Evolutionary conservation across 139 green algal species (phyloP).

Genomic region (Pleodorina starrii): DNA sequence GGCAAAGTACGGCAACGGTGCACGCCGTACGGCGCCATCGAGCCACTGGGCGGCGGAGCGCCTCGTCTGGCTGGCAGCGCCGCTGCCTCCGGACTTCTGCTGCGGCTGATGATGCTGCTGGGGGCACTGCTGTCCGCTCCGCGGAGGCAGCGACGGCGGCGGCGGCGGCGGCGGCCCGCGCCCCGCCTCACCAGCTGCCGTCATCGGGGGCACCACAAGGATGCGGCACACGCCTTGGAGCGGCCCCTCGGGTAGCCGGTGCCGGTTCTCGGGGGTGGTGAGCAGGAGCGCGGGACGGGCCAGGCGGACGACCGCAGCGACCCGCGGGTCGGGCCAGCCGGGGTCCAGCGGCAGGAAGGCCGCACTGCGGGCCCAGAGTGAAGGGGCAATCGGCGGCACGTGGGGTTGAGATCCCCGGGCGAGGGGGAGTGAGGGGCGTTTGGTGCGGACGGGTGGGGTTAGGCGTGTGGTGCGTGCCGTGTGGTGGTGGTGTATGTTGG

Average conservation of each 20-base stretch:
- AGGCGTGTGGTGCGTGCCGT: too few relatives aligned
- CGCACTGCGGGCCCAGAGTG: conserved; percentile 28
- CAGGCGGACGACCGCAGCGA: conserved; percentile 51
- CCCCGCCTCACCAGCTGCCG: too few relatives aligned
- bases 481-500: too few relatives aligned
- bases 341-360: conserved; percentile 69
- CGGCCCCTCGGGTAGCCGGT: neutral
- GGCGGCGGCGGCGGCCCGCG: neutral
- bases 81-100: neutral
- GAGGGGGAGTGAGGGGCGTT: too few relatives aligned
- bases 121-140: too few relatives aligned
- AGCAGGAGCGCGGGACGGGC: conserved; percentile 59
- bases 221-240: neutral
- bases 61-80: neutral
- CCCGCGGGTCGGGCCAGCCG: conserved; percentile 29
- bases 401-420: too few relatives aligned
- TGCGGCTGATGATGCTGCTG: neutral
- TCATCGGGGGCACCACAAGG: neutral
- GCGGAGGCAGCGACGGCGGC: neutral
- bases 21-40: neutral
- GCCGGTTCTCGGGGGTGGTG: neutral
- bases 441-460: too few relatives aligned
- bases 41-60: neutral
- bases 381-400: too few relatives aligned
- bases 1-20: conserved; percentile 60